These are phyloP conservation scores for Conringia planisiliqua DNA, from an alignment of 345 rosid genomes.

Conservation along the genomic window DNA sequence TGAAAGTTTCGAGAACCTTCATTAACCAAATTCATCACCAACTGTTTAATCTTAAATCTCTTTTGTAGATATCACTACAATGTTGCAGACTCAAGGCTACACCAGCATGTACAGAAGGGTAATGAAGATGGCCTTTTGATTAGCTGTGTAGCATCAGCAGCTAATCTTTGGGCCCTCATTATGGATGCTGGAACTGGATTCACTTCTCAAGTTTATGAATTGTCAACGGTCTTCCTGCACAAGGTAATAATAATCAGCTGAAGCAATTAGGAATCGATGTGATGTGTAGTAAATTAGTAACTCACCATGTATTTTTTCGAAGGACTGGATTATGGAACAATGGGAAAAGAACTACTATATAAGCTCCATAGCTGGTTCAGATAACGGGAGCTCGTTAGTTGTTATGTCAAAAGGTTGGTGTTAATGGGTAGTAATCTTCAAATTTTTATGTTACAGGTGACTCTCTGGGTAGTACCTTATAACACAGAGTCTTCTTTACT, in stretches of 20 bases:
- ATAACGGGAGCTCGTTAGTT: slow-evolving; percentile 86
- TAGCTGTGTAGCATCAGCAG: slow-evolving; percentile 83
- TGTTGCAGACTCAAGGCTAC: slow-evolving; percentile 72
- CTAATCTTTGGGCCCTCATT: slow-evolving; percentile 93
- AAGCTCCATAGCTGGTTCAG: slow-evolving; percentile 76
- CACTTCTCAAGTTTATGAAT: slow-evolving; percentile 77
- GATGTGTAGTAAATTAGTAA: slow-evolving; percentile 1
- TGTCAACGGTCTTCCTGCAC: slow-evolving; percentile 78
- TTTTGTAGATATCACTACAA: slow-evolving; percentile 85
- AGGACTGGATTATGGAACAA: slow-evolving; percentile 99
- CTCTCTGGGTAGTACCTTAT: no score
- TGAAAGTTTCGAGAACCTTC: slow-evolving; percentile 32
- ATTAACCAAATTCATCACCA: neutral
- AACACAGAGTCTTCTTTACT: neutral
- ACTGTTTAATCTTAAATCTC: neutral
- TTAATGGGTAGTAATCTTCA: neutral
- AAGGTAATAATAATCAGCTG: slow-evolving; percentile 55
- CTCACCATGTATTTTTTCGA: neutral
- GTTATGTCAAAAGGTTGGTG: slow-evolving; percentile 89
- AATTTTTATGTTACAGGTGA: neutral
- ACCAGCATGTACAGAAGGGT: slow-evolving; percentile 83
- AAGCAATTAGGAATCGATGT: slow-evolving; percentile 1
- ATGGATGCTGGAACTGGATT: slow-evolving; percentile 99
- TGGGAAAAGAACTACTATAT: slow-evolving; percentile 98
- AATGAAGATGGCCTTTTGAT: slow-evolving; percentile 84